Evolutionary conservation across 768 basidiomycete genomes (phyloP), one percentile per base, ranked within the genome.

Genomic region (Boletus tomentosulus): DNA sequence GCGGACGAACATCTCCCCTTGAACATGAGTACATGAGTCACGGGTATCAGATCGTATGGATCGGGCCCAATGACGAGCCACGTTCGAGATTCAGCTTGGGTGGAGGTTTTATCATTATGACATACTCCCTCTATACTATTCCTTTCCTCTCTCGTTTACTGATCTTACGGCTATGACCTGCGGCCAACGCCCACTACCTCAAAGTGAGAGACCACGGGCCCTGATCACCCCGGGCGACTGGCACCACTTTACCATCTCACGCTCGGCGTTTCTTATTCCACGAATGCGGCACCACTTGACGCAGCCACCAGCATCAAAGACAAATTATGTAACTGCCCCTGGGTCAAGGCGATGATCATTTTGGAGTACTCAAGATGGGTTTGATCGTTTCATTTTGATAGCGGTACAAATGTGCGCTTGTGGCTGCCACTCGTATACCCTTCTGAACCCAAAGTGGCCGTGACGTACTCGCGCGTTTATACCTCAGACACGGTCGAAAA

Each of bases 211-310:
- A n/a, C n/a, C n/a, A 74, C 48, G 27, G 42, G 27, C 42, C 1
- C 42, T 24, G 24, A 27, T 43, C 42, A 43, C 42, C 24, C 27
- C 42, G 24, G 42, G 42, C 13, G 25, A 43, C 24, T 85, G 83
- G 82, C 83, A 84, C 64, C 84, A 84, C 67, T 81, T 84, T 59
- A 82, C 80, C 65, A 71, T 19, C 71, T 69, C 45, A 81, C 80
- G 2, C 71, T 84, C 16, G 71, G 67, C 8, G 77, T 80, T 2
- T 76, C 77, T 41, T 84, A 81, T 61, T 86, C 84, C 0, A 61
- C 19, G 19, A 74, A 78, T 31, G 73, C 54, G 4, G 35, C 51
- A 6, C 64, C 66, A 0, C 73, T 85, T 6, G 56, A 66, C 46
- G 62, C 72, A 4, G 83, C 84, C 15, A 77, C 77, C 2, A 61